Evolutionary conservation across 805 yeast species (phyloP), one percentile per base, ranked within the genome.

Genomic region (Kockiozyma suomiensis): DNA sequence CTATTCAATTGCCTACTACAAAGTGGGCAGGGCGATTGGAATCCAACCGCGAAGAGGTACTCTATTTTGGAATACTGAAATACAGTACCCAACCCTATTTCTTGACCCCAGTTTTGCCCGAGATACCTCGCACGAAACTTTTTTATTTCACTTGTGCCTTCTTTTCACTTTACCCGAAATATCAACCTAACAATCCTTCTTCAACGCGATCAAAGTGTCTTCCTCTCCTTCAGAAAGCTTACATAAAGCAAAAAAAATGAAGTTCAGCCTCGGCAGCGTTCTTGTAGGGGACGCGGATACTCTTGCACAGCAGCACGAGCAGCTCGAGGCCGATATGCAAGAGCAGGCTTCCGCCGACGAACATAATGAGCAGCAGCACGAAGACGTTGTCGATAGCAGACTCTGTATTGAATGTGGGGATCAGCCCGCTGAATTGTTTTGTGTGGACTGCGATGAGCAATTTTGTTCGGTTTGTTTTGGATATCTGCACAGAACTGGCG

Each of bases 391-490:
- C n/a, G 50, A 52, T 23, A 56, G 38, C 13, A 28, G 72, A 10
- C 73, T 81, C 43, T 88, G 94, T 72, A 78, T 84, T 17, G 93
- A 87, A 65, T 87, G 94, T 71, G 81, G 81, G 38, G 90, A 87
- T 69, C 88, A 85, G 84, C 86, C 88, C 21, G 75, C 82, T 3
- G 89, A 85, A 66, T 72, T 85, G n/a, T 71, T 76, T 38, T 87
- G 94, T 72, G 69, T 73, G 33, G 79, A 78, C 58, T 87, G 94
- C 73, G 82, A 80, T 42, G 93, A 87, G 67, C 77, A 77, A 15
- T 87, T 85, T 67, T 87, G 94, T 72, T 77, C 79, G 32, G 88
- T 86, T 2, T 88, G 93, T 70, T 87, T 81, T 68, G 83, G 78
- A 47, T 80, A 85, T 75, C 77, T 86, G 23, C 94, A 87, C 68